Evolutionary conservation across 2,329 filamentous ascomycete genomes (phyloP), one percentile per base, ranked within the genome.

Genomic region (Botrytis galanthina): DNA sequence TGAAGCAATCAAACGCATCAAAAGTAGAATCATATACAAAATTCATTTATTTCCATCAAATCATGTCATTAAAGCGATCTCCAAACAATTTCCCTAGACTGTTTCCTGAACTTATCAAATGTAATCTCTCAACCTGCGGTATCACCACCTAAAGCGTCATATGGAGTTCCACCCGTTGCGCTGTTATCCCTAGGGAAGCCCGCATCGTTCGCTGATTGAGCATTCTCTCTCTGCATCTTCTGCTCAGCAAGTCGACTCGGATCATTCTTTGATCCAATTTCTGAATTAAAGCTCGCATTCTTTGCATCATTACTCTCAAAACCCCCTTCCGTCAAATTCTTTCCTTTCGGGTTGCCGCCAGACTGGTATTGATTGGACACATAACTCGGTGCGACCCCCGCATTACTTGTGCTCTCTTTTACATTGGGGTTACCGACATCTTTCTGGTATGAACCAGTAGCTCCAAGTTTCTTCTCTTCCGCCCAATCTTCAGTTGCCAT

Each of bases 201-300:
- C 32, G 77, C 75, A 71, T 67, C 70, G 18, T 60, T 70, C 8
- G 51, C 75, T 26, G 57, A 70, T 72, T 75, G 74, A 4, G 78
- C 78, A 76, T 80, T 80, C n/a, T 66, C 69, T 64, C 72, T 78
- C 44, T 70, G 32, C 46, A 88, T 82, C 76, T 84, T 83, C 59
- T 81, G 75, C 79, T 87, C 86, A 7, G 86, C 86, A 57, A 82
- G 73, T 14, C 83, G 78, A 69, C 83, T 82, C 6, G 87, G 86
- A 76, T 88, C 87, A 73, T 86, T 80, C 77, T 83, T 81, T 9
- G 82, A 84, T 3, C 86, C 86, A 74, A 84, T 83, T 76, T 87
- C 83, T 6, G 82, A 71, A 51, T 75, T 78, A 57, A 79, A 81
- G 72, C 79, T 80, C 26, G 78, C 79, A 71, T 81, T 81, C 59